Evolutionary conservation across 345 rosid genomes (phyloP), one percentile per base, ranked within the genome.

Genomic region (Brassica nigra): DNA sequence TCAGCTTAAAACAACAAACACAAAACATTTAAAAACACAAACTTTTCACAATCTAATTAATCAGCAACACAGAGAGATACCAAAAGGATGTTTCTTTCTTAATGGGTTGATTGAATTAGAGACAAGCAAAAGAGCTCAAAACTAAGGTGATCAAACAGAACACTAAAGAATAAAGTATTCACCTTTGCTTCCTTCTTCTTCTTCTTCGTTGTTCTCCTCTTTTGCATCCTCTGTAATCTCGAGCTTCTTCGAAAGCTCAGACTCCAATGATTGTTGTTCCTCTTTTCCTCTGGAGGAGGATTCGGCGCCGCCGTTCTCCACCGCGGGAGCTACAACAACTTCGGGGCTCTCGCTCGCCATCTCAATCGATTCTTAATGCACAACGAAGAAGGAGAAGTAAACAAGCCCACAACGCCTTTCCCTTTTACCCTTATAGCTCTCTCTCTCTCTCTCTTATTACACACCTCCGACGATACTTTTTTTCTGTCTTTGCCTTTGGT

Each of bases 101-200:
- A 18, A 34, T 27, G 28, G 18, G 11, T 44, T 18, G 3, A 8
- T 29, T 2, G 0, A 68, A 58, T 15, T 10, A 61, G 7, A 62
- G 9, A 62, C 23, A n/a, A n/a, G 15, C 18, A 16, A 0, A 29
- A 47, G 15, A 18, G 18, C 57, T 44, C 59, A 71, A 62, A 65
- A 44, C 39, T 9, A 69, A 1, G 1, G 6, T 58, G 69, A 68
- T 44, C 73, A 64, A 68, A 29, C 20, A 31, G 30, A 73, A 73
- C 14, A 57, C 7, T 27, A 54, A 54, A 39, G 65, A 30, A n/a
- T n/a, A 23, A 33, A 14, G 3, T 2, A 49, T 75, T 65, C 66
- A 87, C 97, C 91, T 88, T 89, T 81, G 54, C 37, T 86, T 37
- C 80, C 90, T 5, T 88, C 91, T 39, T 75, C 92, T 28, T 47